Evolutionary conservation across 179 eudicot species (phyloP).

Genomic region (Kewa caespitosa): DNA sequence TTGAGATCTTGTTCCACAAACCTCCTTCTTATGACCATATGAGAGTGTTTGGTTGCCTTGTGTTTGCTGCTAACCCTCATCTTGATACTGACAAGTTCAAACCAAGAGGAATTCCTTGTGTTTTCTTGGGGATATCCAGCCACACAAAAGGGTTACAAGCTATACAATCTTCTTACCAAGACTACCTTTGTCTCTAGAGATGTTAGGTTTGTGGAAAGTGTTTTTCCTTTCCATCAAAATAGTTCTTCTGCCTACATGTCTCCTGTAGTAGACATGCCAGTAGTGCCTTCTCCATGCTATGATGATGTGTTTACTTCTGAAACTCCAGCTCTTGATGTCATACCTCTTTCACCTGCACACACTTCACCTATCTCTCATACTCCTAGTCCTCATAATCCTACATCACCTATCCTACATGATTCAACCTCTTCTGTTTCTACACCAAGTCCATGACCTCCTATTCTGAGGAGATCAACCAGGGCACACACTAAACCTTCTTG

Average conservation of each 20-base stretch:
- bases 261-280: too few species aligned
- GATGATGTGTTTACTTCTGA: too few species aligned
- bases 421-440: not conserved
- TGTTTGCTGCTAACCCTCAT: not conserved
- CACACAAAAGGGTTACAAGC: not conserved
- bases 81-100: not conserved
- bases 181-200: not conserved
- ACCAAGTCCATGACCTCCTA: too few species aligned
- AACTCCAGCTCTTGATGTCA: too few species aligned
- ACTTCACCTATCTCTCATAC: not conserved
- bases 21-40: not conserved
- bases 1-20: not conserved
- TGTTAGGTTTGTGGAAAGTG: not conserved
- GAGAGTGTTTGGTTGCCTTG: not conserved
- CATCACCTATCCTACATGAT: not conserved
- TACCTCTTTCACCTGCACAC: not conserved
- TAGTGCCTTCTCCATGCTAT: too few species aligned
- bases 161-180: not conserved
- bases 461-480: too few species aligned
- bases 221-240: not conserved
- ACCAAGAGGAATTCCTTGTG: not conserved
- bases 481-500: too few species aligned
- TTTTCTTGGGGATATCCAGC: not conserved
- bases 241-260: too few species aligned
- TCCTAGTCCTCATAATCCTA: not conserved